A percentile compares a stretch with the other conserved stretches of the same genome.
phyloP scores from a whole-genome alignment of 768 basidiomycete genomes.

The Phylloporus sp. region DNA sequence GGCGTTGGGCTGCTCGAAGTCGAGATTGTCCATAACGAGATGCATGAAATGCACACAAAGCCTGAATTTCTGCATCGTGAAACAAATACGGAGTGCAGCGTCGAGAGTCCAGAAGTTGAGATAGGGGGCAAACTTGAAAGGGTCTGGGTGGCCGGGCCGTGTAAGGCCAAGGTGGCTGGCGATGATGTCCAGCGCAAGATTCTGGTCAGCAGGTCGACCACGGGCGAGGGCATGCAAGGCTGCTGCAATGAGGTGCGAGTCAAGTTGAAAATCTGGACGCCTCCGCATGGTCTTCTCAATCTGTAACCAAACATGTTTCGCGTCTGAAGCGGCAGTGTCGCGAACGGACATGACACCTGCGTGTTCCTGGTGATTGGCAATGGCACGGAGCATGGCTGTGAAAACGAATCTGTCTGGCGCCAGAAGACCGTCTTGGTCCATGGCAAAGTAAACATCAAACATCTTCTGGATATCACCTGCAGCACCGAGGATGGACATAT shows the following conservation, averaged over 20 bases:
- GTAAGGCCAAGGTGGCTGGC: conserved; percentile 61
- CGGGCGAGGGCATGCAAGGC: conserved; percentile 53
- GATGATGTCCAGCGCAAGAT: conserved; percentile 63
- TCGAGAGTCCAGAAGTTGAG: conserved; percentile 49
- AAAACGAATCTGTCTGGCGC: conserved; percentile 59
- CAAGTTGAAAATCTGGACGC: conserved; percentile 44
- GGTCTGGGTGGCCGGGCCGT: conserved; percentile 39
- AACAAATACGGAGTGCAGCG: conserved; percentile 55
- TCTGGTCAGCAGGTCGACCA: conserved; percentile 56
- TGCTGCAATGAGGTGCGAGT: conserved; percentile 49
- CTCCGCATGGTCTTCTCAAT: conserved; percentile 51
- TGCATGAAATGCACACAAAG: conserved; percentile 55
- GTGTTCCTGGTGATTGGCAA: conserved; percentile 24
- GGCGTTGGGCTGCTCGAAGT: conserved; percentile 19
- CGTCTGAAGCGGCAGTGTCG: conserved; percentile 56
- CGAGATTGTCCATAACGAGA: conserved; percentile 47
- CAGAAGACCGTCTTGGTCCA: conserved; percentile 62
- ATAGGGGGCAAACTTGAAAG: conserved; percentile 35
- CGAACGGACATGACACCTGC: conserved; percentile 19
- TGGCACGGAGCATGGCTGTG: conserved; percentile 60
- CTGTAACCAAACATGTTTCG: conserved; percentile 68
- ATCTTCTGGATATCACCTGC: conserved; percentile 59
- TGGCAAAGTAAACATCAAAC: conserved; percentile 69
- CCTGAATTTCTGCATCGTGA: conserved; percentile 41
- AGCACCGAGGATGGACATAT: conserved; percentile 64